Evolutionary conservation across 2,329 filamentous ascomycete genomes (phyloP).

Genomic region (Fusarium scirpi): DNA sequence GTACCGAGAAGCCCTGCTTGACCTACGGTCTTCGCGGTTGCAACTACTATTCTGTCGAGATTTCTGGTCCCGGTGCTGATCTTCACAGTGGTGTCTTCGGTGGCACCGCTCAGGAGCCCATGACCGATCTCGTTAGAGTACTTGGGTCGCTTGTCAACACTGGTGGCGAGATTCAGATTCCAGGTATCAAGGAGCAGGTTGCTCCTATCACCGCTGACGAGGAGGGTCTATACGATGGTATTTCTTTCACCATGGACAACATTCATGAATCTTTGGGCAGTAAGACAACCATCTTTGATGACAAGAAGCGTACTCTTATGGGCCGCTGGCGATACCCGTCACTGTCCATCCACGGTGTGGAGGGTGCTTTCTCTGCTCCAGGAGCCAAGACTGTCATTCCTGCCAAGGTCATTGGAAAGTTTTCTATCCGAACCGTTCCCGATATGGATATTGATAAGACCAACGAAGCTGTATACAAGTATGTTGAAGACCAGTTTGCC

Average conservation of each 20-base stretch:
- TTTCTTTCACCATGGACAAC: constrained; percentile 96
- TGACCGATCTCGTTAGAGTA: constrained; percentile 92
- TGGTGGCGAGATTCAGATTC: constrained; percentile 91
- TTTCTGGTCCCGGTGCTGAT: constrained; percentile 92
- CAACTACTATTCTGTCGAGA: constrained; percentile 96
- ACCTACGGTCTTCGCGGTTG: constrained; percentile 97
- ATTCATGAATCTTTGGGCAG: constrained; percentile 92
- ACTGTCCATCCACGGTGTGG: constrained; percentile 91
- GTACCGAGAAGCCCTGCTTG: constrained; percentile 97
- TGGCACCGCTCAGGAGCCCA: constrained; percentile 95
- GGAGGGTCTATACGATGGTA: constrained; percentile 85
- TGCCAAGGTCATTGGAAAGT: constrained; percentile 97
- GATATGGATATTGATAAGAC: constrained; percentile 96
- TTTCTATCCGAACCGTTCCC: constrained; percentile 96
- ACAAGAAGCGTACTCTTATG: constrained; percentile 95
- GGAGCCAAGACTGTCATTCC: constrained; percentile 99
- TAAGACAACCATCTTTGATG: constrained; percentile 85
- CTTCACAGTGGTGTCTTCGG: constrained; percentile 98
- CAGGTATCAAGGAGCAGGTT: constrained; percentile 94
- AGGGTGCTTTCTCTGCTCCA: constrained; percentile 92
- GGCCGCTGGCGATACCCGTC: constrained; percentile 95
- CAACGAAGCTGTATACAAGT: constrained; percentile 85
- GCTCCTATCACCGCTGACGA: constrained; percentile 89
- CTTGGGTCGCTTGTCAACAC: constrained; percentile 88
- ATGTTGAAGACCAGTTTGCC: constrained; percentile 85